Percentiles rank a stretch among this genome's conserved stretches.
phyloP scores from a whole-genome alignment of 116 monocot genomes.

The Dioscorea cayenensis region DNA sequence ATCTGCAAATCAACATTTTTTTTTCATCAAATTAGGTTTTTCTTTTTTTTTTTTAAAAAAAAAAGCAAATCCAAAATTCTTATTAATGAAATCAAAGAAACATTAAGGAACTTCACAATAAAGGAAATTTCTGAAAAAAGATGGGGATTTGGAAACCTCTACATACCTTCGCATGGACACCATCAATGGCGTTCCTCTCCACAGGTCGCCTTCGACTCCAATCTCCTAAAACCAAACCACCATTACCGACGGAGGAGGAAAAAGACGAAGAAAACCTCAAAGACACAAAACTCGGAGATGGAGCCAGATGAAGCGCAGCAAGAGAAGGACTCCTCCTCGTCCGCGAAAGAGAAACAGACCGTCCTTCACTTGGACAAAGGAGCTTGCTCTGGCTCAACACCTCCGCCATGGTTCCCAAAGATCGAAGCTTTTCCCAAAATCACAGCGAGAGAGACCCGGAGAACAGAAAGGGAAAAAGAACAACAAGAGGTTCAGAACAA shows the following conservation, averaged over 20 bases:
- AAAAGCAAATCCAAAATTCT: background rate
- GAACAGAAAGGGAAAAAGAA: background rate
- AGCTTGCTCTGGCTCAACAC: conserved; percentile 5
- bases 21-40: background rate
- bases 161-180: conserved; percentile 20
- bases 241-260: background rate
- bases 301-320: background rate
- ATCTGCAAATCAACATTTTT: conserved; percentile 15
- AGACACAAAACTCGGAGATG: background rate
- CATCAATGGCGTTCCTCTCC: background rate
- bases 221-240: conserved; percentile 2
- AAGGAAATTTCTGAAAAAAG: background rate
- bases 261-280: conserved; percentile 2
- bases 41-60: too few relatives aligned
- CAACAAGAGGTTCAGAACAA: too few relatives aligned
- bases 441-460: background rate
- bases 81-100: background rate
- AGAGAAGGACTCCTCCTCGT: background rate
- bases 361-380: background rate
- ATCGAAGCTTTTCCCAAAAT: background rate
- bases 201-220: background rate
- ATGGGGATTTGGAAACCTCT: background rate
- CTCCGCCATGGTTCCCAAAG: conserved; percentile 23
- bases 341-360: background rate
- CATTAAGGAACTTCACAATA: background rate